Evolutionary conservation across 192 early-diverging fungal genomes (phyloP).

Genomic region (Fimicolochytrium jonesii): DNA sequence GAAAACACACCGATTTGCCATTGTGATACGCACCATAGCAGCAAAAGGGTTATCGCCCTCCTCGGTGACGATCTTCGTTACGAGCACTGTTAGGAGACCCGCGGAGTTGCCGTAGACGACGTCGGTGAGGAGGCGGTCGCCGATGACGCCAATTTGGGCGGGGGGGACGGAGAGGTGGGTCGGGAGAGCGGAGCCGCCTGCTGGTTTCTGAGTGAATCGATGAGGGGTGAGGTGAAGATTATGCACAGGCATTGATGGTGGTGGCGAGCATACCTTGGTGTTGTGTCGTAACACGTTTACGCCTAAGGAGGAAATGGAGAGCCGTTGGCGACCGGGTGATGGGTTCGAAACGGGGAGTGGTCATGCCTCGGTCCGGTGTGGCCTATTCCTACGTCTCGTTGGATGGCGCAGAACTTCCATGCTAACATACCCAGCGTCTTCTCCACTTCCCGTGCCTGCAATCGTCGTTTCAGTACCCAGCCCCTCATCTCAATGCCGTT

Average conservation of each 20-base stretch:
- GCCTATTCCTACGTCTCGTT: too few relatives aligned
- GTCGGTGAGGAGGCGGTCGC: constrained; percentile 86
- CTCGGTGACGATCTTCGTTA: constrained; percentile 60
- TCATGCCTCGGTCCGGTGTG: too few relatives aligned
- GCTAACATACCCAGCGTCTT: background rate
- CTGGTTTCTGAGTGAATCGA: constrained; percentile 84
- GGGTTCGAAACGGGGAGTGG: too few relatives aligned
- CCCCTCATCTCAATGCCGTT: too few relatives aligned
- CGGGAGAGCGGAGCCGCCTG: constrained; percentile 60
- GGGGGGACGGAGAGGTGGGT: constrained; percentile 43
- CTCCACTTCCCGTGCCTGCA: background rate
- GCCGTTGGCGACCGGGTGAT: too few relatives aligned
- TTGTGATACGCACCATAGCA: constrained; percentile 16
- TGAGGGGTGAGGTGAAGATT: too few relatives aligned
- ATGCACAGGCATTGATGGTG: too few relatives aligned
- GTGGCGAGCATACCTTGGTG: too few relatives aligned
- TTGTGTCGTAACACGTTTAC: too few relatives aligned
- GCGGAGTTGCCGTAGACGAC: constrained; percentile 75
- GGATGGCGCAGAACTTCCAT: background rate
- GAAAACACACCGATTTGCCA: background rate
- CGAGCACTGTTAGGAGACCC: constrained; percentile 70
- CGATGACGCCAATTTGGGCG: constrained; percentile 66
- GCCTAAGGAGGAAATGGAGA: too few relatives aligned
- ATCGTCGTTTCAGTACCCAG: too few relatives aligned
- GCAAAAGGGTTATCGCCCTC: constrained; percentile 78